Base-by-base conservation (phyloP, 768 basidiomycete genomes). In the Lactifluus echinatus region DNA sequence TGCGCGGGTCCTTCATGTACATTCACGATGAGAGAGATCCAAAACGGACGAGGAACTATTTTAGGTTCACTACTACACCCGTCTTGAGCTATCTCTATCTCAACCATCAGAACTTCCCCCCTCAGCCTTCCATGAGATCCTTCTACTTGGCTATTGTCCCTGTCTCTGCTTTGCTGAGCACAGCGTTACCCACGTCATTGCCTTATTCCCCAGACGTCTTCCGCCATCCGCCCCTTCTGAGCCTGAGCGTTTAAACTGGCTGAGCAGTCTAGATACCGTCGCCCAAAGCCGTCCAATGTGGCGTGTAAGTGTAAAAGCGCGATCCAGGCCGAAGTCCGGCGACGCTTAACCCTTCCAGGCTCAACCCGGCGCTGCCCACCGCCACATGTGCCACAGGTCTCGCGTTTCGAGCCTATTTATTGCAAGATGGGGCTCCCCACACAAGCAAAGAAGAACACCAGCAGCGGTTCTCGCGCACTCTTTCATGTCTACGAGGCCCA, bases 401-500 rank as follows among this genome's bases (percentile, higher is more conserved):
- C 24, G 34, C 23, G 14, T n/a, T 29, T 33, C 42, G 11, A 10
- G 4, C 21, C 42, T 53, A 53, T 48, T 33, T 53, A 58, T 57
- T 12, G 21, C 4, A 21, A 2, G 40, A 12, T 21, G 11, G 26
- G 26, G 19, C 17, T 24, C 12, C 17, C 14, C 33, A 42, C 10
- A 23, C 12, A n/a, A 31, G 42, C 31, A 42, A 21, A 26, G 7
- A 42, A 2, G 21, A 19, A 29, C 15, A 24, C 8, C 10, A 4
- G 19, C 36, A 37, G 8, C n/a, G 8, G n/a, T n/a, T n/a, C n/a
- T 40, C 21, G 11, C 19, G 23, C 21, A 7, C 2, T 23, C 28
- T 11, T 21, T 2, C 53, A 54, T 54, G 56, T 57, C 50, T 33
- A 24, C 56, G 24, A 19, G 49, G 19, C 31, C 40, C 40, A 49